Percentiles rank a stretch among this genome's conserved stretches.
phyloP scores from a whole-genome alignment of 2,329 filamentous ascomycete species.

The Colletotrichum sp. region DNA sequence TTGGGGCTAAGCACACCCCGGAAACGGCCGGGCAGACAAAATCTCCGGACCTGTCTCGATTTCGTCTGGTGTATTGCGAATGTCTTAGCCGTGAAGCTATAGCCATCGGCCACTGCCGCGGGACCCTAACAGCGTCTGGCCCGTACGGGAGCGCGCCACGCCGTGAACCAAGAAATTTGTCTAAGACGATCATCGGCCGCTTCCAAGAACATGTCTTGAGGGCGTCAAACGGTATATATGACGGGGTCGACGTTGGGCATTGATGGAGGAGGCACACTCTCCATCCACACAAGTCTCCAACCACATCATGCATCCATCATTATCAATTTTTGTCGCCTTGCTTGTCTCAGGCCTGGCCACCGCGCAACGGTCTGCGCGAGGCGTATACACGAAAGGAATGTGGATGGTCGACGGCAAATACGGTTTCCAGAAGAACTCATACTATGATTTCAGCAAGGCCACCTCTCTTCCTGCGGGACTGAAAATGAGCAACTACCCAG shows the following conservation, averaged over 20 bases:
- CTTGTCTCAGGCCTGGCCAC: not conserved
- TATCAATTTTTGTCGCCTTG: not conserved
- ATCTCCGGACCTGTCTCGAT: not conserved
- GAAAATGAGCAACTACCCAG: conserved; percentile 23
- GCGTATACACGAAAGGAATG: not conserved
- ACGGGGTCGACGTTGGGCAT: not conserved
- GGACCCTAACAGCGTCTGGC: not conserved
- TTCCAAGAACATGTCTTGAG: not conserved
- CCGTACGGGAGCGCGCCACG: not conserved
- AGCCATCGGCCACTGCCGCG: not conserved
- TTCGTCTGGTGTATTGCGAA: not conserved
- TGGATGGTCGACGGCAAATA: not conserved
- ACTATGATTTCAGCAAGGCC: not conserved
- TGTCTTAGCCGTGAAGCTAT: not conserved
- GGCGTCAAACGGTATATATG: not conserved
- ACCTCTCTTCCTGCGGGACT: conserved; percentile 24
- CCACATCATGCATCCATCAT: not conserved
- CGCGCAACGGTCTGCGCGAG: not conserved
- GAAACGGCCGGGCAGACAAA: not conserved
- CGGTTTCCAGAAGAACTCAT: not conserved
- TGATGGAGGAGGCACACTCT: not conserved
- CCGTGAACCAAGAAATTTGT: not conserved
- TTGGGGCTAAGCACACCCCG: not conserved
- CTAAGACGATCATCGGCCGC: not conserved
- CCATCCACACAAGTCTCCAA: not conserved